Conservation (phyloP, 2,329 filamentous ascomycete species). For the Thermothelomyces thermophilus region DNA sequence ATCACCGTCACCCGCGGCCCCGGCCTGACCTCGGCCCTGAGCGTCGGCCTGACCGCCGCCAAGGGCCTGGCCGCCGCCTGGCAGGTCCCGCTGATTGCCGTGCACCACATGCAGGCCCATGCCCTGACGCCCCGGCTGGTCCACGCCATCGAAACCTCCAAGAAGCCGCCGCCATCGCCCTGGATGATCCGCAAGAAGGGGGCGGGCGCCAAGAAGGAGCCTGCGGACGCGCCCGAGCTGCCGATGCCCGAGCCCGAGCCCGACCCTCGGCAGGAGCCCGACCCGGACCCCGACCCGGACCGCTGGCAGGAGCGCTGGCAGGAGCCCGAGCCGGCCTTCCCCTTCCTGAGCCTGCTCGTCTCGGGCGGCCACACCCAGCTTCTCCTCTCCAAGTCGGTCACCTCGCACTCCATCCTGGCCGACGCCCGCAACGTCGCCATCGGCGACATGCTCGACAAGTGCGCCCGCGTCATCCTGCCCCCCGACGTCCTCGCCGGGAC, state of each 20-base stretch:
- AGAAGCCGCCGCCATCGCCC: not conserved
- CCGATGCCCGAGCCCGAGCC: no score
- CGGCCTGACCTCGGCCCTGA: constrained; percentile 75
- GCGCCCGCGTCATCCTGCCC: constrained; percentile 70
- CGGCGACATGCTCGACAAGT: constrained; percentile 85
- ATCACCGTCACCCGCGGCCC: constrained; percentile 87
- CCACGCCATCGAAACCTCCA: constrained; percentile 42
- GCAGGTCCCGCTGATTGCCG: constrained; percentile 73
- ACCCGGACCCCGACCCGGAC: no score
- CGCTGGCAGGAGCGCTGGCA: no score
- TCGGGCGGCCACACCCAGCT: constrained; percentile 91
- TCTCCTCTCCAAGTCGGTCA: constrained; percentile 63
- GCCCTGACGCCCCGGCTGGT: constrained; percentile 79
- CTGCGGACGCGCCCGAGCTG: no score
- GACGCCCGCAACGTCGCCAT: constrained; percentile 74
- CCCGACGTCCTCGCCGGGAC: constrained; percentile 43
- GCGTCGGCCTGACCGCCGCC: constrained; percentile 71
- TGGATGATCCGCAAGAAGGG: not conserved
- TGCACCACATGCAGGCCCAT: constrained; percentile 98
- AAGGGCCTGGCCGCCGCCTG: constrained; percentile 83
- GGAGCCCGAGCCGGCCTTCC: constrained; percentile 54
- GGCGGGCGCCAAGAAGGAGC: no score
- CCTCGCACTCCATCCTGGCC: constrained; percentile 66
- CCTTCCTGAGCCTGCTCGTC: constrained; percentile 81
- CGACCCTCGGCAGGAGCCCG: no score